A percentile compares a stretch with the other conserved stretches of the same genome.
Conservation (phyloP, 176 grass and related monocot species). For the Cenchrus purpureus region DNA sequence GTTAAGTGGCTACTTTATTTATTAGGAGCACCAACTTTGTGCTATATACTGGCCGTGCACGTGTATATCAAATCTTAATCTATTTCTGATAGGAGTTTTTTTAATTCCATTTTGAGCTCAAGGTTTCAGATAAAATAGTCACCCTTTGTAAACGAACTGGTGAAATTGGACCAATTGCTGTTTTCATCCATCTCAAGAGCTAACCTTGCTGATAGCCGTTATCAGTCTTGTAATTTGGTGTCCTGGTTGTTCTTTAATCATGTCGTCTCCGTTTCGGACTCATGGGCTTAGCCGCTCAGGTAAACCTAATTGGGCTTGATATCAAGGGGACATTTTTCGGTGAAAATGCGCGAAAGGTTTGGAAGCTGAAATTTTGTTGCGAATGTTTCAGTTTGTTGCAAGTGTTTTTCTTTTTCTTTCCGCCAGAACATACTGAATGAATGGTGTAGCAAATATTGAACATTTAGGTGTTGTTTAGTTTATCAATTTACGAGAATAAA, state of each 20-base stretch:
- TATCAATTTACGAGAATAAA: no score
- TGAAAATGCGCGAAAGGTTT: background rate
- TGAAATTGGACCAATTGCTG: constrained; percentile 20
- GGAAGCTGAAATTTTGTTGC: background rate
- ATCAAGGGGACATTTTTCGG: background rate
- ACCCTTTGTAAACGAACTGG: constrained; percentile 37
- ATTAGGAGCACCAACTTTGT: constrained; percentile 33
- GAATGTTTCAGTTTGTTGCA: background rate
- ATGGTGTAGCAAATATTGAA: no score
- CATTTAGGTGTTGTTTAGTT: no score
- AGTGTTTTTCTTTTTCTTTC: no score
- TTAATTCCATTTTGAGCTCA: constrained; percentile 17
- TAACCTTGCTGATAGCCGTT: background rate
- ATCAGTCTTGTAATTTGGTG: background rate
- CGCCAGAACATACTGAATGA: background rate
- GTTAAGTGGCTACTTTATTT: constrained; percentile 25
- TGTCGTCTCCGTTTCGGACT: background rate
- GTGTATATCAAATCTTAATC: constrained; percentile 16
- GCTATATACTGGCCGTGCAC: background rate
- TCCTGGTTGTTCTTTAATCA: background rate
- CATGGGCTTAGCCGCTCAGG: background rate
- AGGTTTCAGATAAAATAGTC: constrained; percentile 10
- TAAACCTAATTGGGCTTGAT: background rate
- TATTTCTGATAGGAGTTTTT: background rate
- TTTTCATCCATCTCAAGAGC: constrained; percentile 7